phyloP scores from a whole-genome alignment of 305 asterid species.

The Rubia peregrina region DNA sequence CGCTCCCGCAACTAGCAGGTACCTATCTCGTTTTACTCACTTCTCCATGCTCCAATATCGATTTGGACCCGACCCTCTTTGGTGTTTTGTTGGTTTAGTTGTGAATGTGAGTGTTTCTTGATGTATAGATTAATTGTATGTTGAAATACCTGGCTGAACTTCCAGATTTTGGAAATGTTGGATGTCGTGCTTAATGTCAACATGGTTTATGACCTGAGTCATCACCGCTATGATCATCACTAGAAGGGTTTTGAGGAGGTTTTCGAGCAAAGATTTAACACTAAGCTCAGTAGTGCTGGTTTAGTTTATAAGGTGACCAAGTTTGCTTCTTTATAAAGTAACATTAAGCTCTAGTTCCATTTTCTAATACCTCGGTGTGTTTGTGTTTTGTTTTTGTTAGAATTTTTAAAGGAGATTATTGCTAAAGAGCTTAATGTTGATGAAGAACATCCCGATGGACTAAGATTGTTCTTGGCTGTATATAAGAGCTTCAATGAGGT shows the following conservation, averaged over 20 bases:
- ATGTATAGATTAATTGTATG: slow-evolving; percentile 10
- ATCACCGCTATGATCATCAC: slow-evolving; percentile 76
- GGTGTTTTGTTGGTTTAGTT: neutral
- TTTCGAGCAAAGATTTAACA: too few relatives aligned
- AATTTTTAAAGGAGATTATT: slow-evolving; percentile 56
- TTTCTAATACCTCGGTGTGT: too few relatives aligned
- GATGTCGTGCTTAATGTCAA: slow-evolving; percentile 91
- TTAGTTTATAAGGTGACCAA: too few relatives aligned
- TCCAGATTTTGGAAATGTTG: too few relatives aligned
- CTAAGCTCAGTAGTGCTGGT: too few relatives aligned
- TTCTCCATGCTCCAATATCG: neutral
- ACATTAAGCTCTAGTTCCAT: too few relatives aligned
- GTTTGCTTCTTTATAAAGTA: too few relatives aligned
- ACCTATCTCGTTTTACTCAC: neutral
- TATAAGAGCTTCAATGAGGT: slow-evolving; percentile 46
- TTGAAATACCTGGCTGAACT: slow-evolving; percentile 4
- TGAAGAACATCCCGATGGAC: slow-evolving; percentile 76
- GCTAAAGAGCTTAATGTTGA: slow-evolving; percentile 85
- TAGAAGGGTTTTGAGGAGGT: too few relatives aligned
- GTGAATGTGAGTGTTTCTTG: slow-evolving; percentile 3
- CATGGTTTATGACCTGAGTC: too few relatives aligned
- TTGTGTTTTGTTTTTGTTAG: slow-evolving; percentile 15
- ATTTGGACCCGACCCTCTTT: neutral
- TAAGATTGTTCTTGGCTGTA: slow-evolving; percentile 64
- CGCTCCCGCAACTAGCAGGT: slow-evolving; percentile 84